phyloP scores from a whole-genome alignment of 108 stramenopile genomes.

The Nannochloropsis oceanica region DNA sequence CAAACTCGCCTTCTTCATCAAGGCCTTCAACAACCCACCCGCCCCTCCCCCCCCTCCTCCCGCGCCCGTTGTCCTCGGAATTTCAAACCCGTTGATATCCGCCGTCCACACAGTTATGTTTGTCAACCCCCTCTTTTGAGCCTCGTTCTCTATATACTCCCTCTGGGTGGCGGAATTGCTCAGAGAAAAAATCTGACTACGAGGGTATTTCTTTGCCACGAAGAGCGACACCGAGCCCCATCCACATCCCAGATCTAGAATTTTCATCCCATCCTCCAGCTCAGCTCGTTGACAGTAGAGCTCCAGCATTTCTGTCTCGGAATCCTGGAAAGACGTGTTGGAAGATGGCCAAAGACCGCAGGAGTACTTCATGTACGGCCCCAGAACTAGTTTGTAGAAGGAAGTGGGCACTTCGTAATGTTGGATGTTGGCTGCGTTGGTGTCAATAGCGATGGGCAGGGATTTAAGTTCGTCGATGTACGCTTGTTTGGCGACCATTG shows the following conservation, averaged over 20 bases:
- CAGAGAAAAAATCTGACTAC: conserved; percentile 36
- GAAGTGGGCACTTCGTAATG: conserved; percentile 92
- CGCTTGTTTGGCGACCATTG: conserved; percentile 24
- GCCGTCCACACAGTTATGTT: conserved; percentile 69
- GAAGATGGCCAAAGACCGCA: conserved; percentile 53
- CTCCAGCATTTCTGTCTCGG: conserved; percentile 69
- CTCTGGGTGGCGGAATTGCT: conserved; percentile 67
- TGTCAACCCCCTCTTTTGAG: conserved; percentile 51
- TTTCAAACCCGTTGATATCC: conserved; percentile 25
- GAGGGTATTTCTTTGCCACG: conserved; percentile 40
- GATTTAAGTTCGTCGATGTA: conserved; percentile 31
- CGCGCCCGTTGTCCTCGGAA: not conserved
- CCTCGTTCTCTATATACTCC: conserved; percentile 54
- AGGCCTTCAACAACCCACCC: no score
- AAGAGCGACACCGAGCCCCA: conserved; percentile 87
- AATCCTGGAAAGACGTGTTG: conserved; percentile 46
- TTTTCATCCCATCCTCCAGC: conserved; percentile 65
- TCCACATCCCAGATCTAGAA: conserved; percentile 62
- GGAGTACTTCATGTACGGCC: conserved; percentile 79
- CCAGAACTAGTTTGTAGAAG: conserved; percentile 63
- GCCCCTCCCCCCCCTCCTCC: no score
- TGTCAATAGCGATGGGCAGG: conserved; percentile 54
- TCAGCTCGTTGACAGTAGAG: conserved; percentile 63
- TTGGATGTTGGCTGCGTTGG: conserved; percentile 75
- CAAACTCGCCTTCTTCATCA: no score